Evolutionary conservation across 257 asterid species (phyloP).

Genomic region (Solanum raphanifolium): DNA sequence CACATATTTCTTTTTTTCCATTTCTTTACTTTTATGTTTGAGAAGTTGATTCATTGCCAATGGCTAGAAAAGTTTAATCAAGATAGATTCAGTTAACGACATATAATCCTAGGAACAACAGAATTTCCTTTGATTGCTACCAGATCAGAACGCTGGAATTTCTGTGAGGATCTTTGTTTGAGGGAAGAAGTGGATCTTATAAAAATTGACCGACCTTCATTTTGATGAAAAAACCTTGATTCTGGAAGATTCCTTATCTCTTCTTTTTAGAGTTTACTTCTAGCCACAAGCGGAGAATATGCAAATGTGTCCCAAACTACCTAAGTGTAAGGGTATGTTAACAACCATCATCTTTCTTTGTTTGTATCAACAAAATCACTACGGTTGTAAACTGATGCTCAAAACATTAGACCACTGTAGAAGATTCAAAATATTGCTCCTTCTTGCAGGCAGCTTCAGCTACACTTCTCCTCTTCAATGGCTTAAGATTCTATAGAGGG

Average conservation of each 20-base stretch:
- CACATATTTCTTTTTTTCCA: background rate
- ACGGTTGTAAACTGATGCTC: background rate
- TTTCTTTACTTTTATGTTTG: background rate
- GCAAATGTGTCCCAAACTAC: background rate
- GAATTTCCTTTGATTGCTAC: background rate
- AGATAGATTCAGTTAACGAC: background rate
- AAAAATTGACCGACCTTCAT: background rate
- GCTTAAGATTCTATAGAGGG: background rate
- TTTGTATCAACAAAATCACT: background rate
- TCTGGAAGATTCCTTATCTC: background rate
- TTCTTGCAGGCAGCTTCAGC: constrained; percentile 62
- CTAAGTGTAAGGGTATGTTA: background rate
- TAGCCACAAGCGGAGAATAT: background rate
- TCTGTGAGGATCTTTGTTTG: background rate
- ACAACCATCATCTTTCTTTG: background rate
- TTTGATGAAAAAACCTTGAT: background rate
- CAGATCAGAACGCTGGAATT: background rate
- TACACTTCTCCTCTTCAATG: constrained; percentile 41
- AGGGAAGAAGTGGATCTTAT: background rate
- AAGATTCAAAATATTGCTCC: background rate
- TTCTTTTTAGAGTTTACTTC: background rate
- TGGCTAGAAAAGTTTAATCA: background rate
- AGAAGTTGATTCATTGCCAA: background rate
- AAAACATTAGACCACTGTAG: background rate
- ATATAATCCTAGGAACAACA: background rate